Percentiles rank a stretch among this genome's conserved stretches.
Evolutionary conservation across 2,329 filamentous ascomycete species (phyloP).

Genomic region (Fusarium subtropicale): DNA sequence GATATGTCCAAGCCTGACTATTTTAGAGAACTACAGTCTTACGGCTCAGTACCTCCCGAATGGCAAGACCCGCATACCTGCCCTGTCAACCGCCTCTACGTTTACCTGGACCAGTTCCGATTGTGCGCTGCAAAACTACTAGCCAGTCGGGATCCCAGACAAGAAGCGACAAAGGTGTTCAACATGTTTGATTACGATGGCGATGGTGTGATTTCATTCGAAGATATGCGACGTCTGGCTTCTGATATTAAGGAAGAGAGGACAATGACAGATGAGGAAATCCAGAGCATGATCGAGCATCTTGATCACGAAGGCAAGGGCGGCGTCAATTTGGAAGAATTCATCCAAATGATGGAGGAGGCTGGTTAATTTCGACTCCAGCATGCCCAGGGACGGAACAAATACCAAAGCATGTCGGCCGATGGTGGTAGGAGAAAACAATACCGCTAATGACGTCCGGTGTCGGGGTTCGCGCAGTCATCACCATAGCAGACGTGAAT

Average conservation of each 20-base stretch:
- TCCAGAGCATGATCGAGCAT: slow-evolving; percentile 96
- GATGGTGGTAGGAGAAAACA: background rate
- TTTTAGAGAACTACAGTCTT: slow-evolving; percentile 80
- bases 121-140: slow-evolving; percentile 85
- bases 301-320: slow-evolving; percentile 96
- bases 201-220: slow-evolving; percentile 91
- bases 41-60: slow-evolving; percentile 77
- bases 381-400: slow-evolving; percentile 1
- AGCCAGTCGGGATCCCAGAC: slow-evolving; percentile 82
- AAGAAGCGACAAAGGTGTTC: slow-evolving; percentile 93
- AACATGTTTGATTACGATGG: slow-evolving; percentile 90
- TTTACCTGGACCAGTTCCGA: slow-evolving; percentile 68
- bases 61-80: slow-evolving; percentile 61
- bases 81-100: slow-evolving; percentile 59
- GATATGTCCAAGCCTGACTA: slow-evolving; percentile 89
- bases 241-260: slow-evolving; percentile 84
- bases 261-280: slow-evolving; percentile 90
- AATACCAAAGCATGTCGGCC: slow-evolving; percentile 19
- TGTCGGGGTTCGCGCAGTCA: background rate
- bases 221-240: slow-evolving; percentile 88
- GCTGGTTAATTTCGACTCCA: slow-evolving; percentile 48
- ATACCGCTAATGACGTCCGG: background rate
- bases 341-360: slow-evolving; percentile 71
- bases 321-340: slow-evolving; percentile 76
- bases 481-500: slow-evolving; percentile 5